Evolutionary conservation across 495 filamentous ascomycete genomes (phyloP).

Genomic region (Penicillium daleae): DNA sequence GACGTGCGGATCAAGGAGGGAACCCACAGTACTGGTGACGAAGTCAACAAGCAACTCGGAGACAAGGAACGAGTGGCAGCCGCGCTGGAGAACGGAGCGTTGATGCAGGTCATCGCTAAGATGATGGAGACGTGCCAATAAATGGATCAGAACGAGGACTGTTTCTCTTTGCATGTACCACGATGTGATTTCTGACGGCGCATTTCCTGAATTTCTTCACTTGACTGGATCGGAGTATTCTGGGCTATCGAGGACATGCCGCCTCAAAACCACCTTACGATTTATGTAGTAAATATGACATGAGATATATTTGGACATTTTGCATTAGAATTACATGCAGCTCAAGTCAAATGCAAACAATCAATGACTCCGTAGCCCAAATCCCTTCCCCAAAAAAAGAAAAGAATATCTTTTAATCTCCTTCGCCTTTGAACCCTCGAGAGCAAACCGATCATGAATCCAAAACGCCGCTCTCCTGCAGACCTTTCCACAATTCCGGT

Average conservation of each 20-base stretch:
- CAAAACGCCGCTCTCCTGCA: constrained; percentile 87
- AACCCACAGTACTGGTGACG: constrained; percentile 90
- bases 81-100: constrained; percentile 88
- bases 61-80: constrained; percentile 97
- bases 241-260: background rate
- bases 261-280: background rate
- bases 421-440: background rate
- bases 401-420: background rate
- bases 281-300: background rate
- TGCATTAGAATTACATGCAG: constrained; percentile 27
- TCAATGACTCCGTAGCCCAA: constrained; percentile 19
- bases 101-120: constrained; percentile 85
- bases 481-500: constrained; percentile 83
- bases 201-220: background rate
- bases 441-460: constrained; percentile 56
- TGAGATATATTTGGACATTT: constrained; percentile 10
- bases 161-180: background rate
- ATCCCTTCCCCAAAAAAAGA: constrained; percentile 5
- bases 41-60: constrained; percentile 92
- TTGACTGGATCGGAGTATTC: background rate
- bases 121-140: constrained; percentile 85
- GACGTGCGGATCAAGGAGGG: constrained; percentile 95
- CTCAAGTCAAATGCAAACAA: constrained; percentile 9
- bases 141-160: constrained; percentile 6
- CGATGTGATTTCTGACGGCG: background rate